A percentile compares a stretch with the other conserved stretches of the same genome.
Evolutionary conservation across 208 protist genomes (phyloP).

Genomic region (Phytomonas francai): DNA sequence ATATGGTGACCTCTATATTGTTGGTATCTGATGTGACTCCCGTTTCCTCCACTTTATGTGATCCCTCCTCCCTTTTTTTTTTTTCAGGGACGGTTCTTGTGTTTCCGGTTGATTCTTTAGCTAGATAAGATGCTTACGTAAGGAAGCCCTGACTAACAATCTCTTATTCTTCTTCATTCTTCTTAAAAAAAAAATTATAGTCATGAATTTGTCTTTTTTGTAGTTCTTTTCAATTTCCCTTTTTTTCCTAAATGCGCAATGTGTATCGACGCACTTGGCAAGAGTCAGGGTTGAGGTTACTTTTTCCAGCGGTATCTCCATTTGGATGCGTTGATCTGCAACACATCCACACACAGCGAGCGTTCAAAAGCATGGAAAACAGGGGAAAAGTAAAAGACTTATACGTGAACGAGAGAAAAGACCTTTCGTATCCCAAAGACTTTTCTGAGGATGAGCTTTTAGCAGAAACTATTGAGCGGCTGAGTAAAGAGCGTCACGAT

Average conservation of each 20-base stretch:
- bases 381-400: neutral
- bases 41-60: neutral
- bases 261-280: neutral
- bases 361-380: neutral
- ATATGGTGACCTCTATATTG: neutral
- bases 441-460: neutral
- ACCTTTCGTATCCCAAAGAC: conserved; percentile 5
- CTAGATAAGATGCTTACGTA: neutral
- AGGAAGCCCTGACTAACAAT: neutral
- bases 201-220: conserved; percentile 8
- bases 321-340: neutral
- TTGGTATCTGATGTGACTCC: neutral
- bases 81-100: neutral
- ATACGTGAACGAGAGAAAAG: neutral
- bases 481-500: conserved; percentile 12
- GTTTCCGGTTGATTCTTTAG: neutral
- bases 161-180: neutral
- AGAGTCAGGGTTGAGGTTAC: neutral
- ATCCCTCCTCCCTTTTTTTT: too few species aligned
- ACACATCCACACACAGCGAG: neutral
- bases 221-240: neutral
- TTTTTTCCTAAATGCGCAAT: neutral
- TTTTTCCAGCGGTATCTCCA: neutral
- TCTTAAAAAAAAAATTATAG: neutral
- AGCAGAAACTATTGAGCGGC: conserved; percentile 16